Evolutionary conservation across 805 yeast genomes (phyloP).

Genomic region (Dipodascopsis uninucleata): DNA sequence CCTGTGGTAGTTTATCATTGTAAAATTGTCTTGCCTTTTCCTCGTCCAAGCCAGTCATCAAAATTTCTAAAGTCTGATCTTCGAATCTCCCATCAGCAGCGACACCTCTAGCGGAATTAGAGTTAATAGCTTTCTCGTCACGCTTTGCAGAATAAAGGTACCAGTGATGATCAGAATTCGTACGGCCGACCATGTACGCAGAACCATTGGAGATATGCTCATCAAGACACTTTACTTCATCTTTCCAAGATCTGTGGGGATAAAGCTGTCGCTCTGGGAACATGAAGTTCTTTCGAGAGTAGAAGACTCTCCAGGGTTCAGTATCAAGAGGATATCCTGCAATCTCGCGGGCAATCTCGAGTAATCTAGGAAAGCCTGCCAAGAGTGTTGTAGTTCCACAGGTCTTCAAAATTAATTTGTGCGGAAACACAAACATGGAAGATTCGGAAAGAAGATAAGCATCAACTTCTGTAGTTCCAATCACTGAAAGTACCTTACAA

Average conservation of each 20-base stretch:
- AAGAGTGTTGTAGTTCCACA: slow-evolving; percentile 95
- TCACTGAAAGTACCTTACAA: slow-evolving; percentile 83
- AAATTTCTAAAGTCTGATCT: slow-evolving; percentile 80
- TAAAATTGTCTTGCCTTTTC: slow-evolving; percentile 56
- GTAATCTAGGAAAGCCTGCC: slow-evolving; percentile 64
- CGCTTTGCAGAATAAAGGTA: slow-evolving; percentile 53
- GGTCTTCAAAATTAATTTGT: slow-evolving; percentile 82
- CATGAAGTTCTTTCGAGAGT: slow-evolving; percentile 89
- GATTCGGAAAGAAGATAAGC: slow-evolving; percentile 87
- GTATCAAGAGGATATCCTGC: slow-evolving; percentile 41
- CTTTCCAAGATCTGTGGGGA: slow-evolving; percentile 80
- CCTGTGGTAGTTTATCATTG: slow-evolving; percentile 47
- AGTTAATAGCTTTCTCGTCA: slow-evolving; percentile 8
- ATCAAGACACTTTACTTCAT: slow-evolving; percentile 70
- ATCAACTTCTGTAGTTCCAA: slow-evolving; percentile 61
- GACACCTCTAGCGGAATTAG: neutral
- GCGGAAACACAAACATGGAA: slow-evolving; percentile 82
- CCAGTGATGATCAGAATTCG: slow-evolving; percentile 79
- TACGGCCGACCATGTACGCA: slow-evolving; percentile 75
- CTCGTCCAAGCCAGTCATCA: slow-evolving; percentile 81
- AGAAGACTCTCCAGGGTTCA: slow-evolving; percentile 65
- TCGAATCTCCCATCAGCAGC: slow-evolving; percentile 23
- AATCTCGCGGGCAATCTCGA: slow-evolving; percentile 47
- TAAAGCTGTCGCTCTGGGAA: slow-evolving; percentile 80
- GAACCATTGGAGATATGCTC: slow-evolving; percentile 57